These are phyloP conservation scores for Purshia tridentata DNA, from an alignment of 306 rosid genomes.

Conservation along the genomic window DNA sequence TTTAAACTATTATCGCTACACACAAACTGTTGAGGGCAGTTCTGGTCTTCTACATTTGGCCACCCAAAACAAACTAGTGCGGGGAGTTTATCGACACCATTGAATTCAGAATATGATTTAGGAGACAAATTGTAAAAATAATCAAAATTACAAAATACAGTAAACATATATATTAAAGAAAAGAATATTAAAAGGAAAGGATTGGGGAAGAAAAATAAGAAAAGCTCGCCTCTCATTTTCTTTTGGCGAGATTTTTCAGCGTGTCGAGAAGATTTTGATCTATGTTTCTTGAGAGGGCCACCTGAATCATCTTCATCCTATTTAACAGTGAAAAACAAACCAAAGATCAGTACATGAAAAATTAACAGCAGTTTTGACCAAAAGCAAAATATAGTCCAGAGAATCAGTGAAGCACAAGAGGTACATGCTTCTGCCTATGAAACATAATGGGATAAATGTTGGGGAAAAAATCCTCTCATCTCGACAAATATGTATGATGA, in stretches of 20 bases:
- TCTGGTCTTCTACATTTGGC: neutral
- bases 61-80: neutral
- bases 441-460: conserved; percentile 1
- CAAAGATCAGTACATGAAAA: neutral
- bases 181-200: neutral
- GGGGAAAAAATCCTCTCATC: too few species aligned
- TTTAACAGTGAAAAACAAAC: conserved; percentile 18
- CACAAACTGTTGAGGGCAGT: neutral
- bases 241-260: conserved; percentile 46
- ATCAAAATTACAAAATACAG: neutral
- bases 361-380: conserved; percentile 5
- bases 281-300: conserved; percentile 40
- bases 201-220: conserved; percentile 2
- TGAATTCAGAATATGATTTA: neutral
- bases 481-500: too few species aligned
- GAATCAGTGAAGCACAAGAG: conserved; percentile 2
- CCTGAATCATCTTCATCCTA: conserved; percentile 51
- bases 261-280: conserved; percentile 40
- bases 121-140: neutral
- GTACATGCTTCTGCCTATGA: neutral
- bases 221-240: conserved; percentile 55
- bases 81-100: neutral
- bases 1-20: too few species aligned
- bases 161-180: too few species aligned
- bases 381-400: neutral